These are phyloP conservation scores for Prunella vulgaris DNA, from an alignment of 257 asterid genomes.

Conservation along the genomic window DNA sequence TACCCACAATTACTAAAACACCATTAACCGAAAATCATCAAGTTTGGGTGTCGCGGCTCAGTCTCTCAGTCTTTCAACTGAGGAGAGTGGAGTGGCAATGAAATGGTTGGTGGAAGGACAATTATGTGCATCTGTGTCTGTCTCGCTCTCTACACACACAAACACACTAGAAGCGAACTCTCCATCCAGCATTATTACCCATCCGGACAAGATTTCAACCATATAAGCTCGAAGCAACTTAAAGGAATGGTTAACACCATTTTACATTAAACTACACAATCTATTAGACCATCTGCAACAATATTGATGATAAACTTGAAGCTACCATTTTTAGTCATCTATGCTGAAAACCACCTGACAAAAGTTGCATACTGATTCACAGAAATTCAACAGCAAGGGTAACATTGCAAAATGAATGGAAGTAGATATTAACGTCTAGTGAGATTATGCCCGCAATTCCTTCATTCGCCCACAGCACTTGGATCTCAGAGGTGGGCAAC, in stretches of 20 bases:
- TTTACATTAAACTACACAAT: background rate
- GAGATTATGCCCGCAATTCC: background rate
- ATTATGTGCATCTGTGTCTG: too few species aligned
- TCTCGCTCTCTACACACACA: background rate
- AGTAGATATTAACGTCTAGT: background rate
- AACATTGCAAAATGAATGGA: background rate
- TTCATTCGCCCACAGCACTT: too few species aligned
- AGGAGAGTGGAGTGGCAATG: too few species aligned
- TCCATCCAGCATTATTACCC: background rate
- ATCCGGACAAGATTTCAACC: background rate
- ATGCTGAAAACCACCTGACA: background rate
- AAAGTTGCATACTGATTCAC: background rate
- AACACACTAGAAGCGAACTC: background rate
- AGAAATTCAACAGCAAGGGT: background rate
- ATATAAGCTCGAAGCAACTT: background rate
- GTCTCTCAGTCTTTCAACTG: too few species aligned
- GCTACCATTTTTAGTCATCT: background rate
- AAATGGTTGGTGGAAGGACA: too few species aligned
- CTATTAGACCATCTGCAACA: background rate
- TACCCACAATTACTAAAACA: too few species aligned
- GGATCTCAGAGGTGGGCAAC: background rate
- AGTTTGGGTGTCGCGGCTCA: too few species aligned
- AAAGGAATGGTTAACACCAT: background rate
- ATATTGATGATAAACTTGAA: background rate
- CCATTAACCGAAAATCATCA: too few species aligned